Percentiles rank a stretch among this genome's conserved stretches.
These are phyloP conservation scores for Candida boleticola DNA, from an alignment of 805 yeast genomes.

Conservation along the genomic window DNA sequence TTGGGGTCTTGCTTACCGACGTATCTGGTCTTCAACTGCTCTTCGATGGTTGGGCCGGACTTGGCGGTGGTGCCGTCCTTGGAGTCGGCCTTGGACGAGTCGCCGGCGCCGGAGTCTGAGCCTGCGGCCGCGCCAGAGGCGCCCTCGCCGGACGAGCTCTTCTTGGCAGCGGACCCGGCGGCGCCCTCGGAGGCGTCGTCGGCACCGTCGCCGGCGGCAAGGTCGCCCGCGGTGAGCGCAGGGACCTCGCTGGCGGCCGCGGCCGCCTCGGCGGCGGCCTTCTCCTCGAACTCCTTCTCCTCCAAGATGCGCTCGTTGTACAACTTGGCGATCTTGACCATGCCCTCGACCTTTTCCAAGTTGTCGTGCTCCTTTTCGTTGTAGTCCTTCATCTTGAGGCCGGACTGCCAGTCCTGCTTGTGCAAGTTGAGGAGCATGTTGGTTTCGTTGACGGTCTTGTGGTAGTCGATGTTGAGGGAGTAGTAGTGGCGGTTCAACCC, in stretches of 20 bases:
- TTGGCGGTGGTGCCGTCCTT: neutral
- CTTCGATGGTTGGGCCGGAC: slow-evolving; percentile 24
- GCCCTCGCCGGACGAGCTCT: neutral
- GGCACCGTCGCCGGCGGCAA: neutral
- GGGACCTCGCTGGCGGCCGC: neutral
- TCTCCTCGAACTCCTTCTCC: slow-evolving; percentile 78
- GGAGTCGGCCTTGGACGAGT: neutral
- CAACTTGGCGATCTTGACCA: slow-evolving; percentile 88
- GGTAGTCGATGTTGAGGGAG: slow-evolving; percentile 91
- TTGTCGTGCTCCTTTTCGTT: slow-evolving; percentile 74
- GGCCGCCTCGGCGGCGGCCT: neutral
- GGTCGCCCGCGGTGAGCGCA: neutral
- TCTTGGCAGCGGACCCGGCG: neutral
- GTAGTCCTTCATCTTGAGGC: slow-evolving; percentile 76
- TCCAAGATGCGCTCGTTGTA: slow-evolving; percentile 90
- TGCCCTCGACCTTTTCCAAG: slow-evolving; percentile 64
- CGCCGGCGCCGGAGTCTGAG: neutral
- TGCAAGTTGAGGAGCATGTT: slow-evolving; percentile 92
- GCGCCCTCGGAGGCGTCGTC: neutral
- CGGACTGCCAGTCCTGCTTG: slow-evolving; percentile 94
- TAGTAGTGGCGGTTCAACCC: slow-evolving; percentile 96
- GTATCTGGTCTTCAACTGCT: slow-evolving; percentile 89
- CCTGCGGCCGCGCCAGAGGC: neutral
- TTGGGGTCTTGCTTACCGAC: slow-evolving; percentile 99
- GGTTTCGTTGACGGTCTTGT: slow-evolving; percentile 87